These are phyloP conservation scores for Beauveria sp. DNA, from an alignment of 2,329 filamentous ascomycete species.

Conservation along the genomic window DNA sequence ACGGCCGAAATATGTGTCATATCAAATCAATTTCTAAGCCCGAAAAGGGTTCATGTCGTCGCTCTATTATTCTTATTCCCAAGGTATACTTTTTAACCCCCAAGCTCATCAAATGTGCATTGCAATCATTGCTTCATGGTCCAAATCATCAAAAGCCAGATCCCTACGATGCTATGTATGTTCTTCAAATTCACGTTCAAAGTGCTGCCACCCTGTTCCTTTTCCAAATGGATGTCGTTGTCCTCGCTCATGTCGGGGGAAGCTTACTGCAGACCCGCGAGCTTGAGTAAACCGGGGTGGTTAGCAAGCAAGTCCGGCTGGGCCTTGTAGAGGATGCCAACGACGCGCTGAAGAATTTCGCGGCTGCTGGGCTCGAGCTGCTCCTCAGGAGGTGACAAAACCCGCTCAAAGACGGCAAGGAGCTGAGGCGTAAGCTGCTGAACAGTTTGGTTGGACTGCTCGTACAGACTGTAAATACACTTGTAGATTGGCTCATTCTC, in stretches of 20 bases:
- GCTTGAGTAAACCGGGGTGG: conserved; percentile 24
- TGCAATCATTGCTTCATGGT: conserved; percentile 11
- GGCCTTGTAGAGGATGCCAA: conserved; percentile 37
- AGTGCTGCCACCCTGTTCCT: neutral
- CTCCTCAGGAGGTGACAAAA: conserved; percentile 62
- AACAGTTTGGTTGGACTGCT: conserved; percentile 60
- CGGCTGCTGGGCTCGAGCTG: conserved; percentile 69
- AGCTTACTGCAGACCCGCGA: conserved; percentile 19
- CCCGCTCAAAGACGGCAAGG: conserved; percentile 63
- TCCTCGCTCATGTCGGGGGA: neutral
- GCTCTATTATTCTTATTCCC: conserved; percentile 9
- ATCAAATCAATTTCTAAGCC: neutral
- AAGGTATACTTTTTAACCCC: conserved; percentile 6
- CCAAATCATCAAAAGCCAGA: conserved; percentile 10
- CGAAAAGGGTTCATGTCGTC: neutral
- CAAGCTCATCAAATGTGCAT: conserved; percentile 9
- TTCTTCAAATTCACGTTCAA: conserved; percentile 4
- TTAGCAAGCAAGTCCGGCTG: conserved; percentile 24
- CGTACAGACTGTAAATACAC: conserved; percentile 82
- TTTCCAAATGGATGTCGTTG: neutral
- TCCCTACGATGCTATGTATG: conserved; percentile 4
- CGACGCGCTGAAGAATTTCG: conserved; percentile 56
- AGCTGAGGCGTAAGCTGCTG: conserved; percentile 63
- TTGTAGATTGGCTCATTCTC: conserved; percentile 92
- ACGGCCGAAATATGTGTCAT: neutral